Evolutionary conservation across 2,329 filamentous ascomycete species (phyloP), one percentile per base, ranked within the genome.

Genomic region (Fusarium musae): DNA sequence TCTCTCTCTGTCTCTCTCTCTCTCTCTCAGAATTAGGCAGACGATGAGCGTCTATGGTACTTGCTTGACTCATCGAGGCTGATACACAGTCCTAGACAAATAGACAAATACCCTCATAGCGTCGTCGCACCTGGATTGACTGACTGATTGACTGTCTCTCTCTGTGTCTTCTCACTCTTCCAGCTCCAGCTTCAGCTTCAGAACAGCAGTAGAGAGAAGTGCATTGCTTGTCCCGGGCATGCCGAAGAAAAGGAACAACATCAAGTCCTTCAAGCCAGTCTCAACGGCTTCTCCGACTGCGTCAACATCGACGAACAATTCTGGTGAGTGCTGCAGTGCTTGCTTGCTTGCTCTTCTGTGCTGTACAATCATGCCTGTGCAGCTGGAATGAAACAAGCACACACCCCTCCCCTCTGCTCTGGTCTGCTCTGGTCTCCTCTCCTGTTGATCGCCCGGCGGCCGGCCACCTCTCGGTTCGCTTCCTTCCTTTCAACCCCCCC

Each of bases 161-260:
- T 63, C 64, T 30, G 10, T 59, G 10, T 59, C 47, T 56, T 59
- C 49, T 68, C 68, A 49, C 66, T 69, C 57, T 30, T 34, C 13
- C 34, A 53, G 30, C 28, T 39, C 7, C 23, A 39, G 30, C 28
- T 36, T 64, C 62, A 60, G 42, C 72, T 66, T 70, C 36, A 59
- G 2, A 43, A 16, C 36, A 46, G 23, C 12, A 21, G 32, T 13
- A 49, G 42, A 26, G 32, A n/a, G 23, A 58, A 49, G 56, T 23
- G 4, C 26, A 49, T 9, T 58, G 60, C 71, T 76, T 67, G 60
- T 69, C 63, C 63, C 63, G 79, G 83, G 81, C 70, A 92, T 92
- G 90, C 88, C 90, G 82, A 91, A 91, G 85, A 91, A 91, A 86
- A 85, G 88, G 81, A 86, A 88, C 63, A 84, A 86, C 74, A 77